phyloP scores from a whole-genome alignment of 2,329 filamentous ascomycete genomes.

The Penicillium sp. region DNA sequence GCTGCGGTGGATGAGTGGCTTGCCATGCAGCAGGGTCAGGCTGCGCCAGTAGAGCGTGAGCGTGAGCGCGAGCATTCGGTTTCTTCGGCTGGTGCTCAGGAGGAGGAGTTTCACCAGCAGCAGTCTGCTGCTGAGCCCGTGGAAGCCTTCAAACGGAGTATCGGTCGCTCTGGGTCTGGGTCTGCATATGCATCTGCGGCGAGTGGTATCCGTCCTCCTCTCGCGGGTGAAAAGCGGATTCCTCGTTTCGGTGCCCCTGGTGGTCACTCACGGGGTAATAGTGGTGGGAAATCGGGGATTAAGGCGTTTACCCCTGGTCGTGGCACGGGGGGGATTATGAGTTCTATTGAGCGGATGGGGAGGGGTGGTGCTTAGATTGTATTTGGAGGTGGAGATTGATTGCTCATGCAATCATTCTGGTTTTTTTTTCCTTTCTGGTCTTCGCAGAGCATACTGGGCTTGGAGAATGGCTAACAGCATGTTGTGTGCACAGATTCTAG shows the following conservation, averaged over 20 bases:
- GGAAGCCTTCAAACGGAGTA: conserved; percentile 27
- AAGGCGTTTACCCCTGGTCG: conserved; percentile 50
- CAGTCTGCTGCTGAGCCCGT: conserved; percentile 15
- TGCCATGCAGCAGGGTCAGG: conserved; percentile 40
- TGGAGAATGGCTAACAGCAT: background rate
- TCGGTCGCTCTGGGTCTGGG: conserved; percentile 26
- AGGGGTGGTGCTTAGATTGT: conserved; percentile 39
- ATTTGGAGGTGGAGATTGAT: background rate
- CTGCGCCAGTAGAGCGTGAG: conserved; percentile 5
- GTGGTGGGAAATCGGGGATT: conserved; percentile 40
- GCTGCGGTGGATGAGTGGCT: conserved; percentile 51
- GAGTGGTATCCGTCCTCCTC: conserved; percentile 36
- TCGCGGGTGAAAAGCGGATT: conserved; percentile 34
- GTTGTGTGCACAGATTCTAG: no score
- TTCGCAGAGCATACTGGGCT: background rate
- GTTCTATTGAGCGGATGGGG: conserved; percentile 86
- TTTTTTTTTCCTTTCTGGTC: no score
- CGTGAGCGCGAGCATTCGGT: conserved; percentile 23
- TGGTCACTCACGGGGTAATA: conserved; percentile 38
- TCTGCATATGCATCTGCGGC: conserved; percentile 16
- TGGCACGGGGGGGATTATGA: conserved; percentile 69
- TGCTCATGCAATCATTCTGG: no score
- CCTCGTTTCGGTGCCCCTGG: conserved; percentile 35
- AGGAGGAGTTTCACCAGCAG: conserved; percentile 12
- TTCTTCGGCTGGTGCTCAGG: conserved; percentile 17